Base-by-base conservation (phyloP, 2,329 filamentous ascomycete genomes). In the Epichloe aotearoae region DNA sequence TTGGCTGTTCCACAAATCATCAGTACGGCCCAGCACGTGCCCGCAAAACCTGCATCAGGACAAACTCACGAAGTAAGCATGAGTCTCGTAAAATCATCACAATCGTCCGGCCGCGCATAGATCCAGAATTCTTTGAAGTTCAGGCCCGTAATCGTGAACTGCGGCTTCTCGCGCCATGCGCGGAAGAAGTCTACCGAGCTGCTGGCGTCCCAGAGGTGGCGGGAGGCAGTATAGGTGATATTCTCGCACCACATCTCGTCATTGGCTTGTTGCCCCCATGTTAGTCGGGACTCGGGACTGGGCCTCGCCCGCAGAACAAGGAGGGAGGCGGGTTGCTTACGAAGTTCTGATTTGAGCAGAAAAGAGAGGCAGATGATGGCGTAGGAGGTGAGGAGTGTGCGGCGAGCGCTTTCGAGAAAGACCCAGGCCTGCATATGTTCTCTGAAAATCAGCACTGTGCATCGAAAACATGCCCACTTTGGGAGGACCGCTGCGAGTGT, bases 81-180 rank as follows among this genome's bases (percentile, higher is more conserved):
- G 11, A 69, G 20, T 52, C 53, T 64, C 17, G 68, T 66, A 57
- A 71, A 70, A 4, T 70, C 68, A 30, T 71, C 68, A 20, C 68
- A 48, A 36, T 71, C 68, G 1, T 65, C 62, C 0, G 68, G 61
- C 10, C 58, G 59, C 6, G 60, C 68, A 33, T 67, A 62, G 56
- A 62, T 54, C 64, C 67, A 68, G 15, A 69, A 61, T 0, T 68
- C 64, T 41, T 62, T 57, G 43, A 69, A 67, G 45, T 61, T 58
- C 53, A 68, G 56, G 30, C 66, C 58, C n/a, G 57, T 50, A 39
- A 71, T 61, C 37, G 55, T 53, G 46, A 62, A 70, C 46, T 68
- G 62, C 8, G 68, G 67, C 60, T 68, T 69, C 36, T 66, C 64
- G n/a, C 67, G 65, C 72, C 71, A 73, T 2, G 69, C 66, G 2